Evolutionary conservation across 1,284 basidiomycete genomes (phyloP), one percentile per base, ranked within the genome.

Genomic region (Cystobasidium sp.): DNA sequence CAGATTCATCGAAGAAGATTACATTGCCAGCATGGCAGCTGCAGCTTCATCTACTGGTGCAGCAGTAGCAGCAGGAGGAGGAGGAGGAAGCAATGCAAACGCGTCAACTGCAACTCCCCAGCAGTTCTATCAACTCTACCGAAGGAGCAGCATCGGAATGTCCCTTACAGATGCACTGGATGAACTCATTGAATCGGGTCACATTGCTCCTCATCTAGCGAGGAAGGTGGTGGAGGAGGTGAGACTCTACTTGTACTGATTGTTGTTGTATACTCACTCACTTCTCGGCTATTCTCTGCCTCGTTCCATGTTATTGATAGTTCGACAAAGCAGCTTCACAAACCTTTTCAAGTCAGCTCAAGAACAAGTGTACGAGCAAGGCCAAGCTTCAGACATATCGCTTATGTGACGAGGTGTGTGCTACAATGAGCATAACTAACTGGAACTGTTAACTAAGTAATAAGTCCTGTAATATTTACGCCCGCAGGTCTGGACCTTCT

Each of bases 141-240:
- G 76, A 39, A 62, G 63, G 20, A 61, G 37, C 74, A 98, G 96
- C 78, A 93, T 98, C 83, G 96, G 96, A 53, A 93, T 95, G 86
- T 94, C 96, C 59, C 87, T 99, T 71, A 97, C 96, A n/a, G 96
- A 99, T 85, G 94, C 96, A 77, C 88, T 99, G 79, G 96, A 99
- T 84, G 96, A 99, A 85, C 88, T 99, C 76, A 99, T 99, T 81
- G 97, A 95, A 66, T 93, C 91, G 78, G 96, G 96, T 1, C 91
- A 93, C 74, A 98, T 99, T 79, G 97, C 95, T 22, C 96, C 97
- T 1, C 95, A 99, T 84, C 84, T 99, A 76, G 96, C 96, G 14
- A 94, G 98, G 91, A 92, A 96, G 82, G 94, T 98, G 8, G 84
- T 99, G 73, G 92, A 92, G 82, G 94, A 97, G 91, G 94, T 96